Evolutionary conservation across 306 rosid species (phyloP).

Genomic region (Gastrolobium bilobum): DNA sequence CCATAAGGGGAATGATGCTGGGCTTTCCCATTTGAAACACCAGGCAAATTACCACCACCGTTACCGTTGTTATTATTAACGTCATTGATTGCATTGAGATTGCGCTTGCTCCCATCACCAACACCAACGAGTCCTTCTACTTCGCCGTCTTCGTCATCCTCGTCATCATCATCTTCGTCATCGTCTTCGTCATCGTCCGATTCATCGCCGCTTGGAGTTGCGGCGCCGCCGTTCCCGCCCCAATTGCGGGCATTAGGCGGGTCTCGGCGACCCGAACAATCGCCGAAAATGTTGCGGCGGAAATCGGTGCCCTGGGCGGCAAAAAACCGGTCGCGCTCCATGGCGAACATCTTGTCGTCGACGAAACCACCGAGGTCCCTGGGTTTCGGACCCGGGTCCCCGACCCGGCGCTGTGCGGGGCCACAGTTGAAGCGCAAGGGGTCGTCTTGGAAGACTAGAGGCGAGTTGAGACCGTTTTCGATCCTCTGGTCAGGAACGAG

Average conservation of each 20-base stretch:
- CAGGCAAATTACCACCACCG: constrained; percentile 39
- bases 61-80: constrained; percentile 36
- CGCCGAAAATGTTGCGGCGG: constrained; percentile 67
- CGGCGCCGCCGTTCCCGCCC: constrained; percentile 65
- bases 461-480: constrained; percentile 68
- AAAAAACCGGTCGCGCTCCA: constrained; percentile 67
- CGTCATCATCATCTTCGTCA: constrained; percentile 72
- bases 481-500: constrained; percentile 65
- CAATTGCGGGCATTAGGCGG: constrained; percentile 63
- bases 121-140: constrained; percentile 64
- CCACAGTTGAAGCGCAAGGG: constrained; percentile 72
- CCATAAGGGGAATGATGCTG: constrained; percentile 77
- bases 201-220: constrained; percentile 71
- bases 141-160: constrained; percentile 57
- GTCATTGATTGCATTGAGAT: constrained; percentile 48
- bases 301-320: constrained; percentile 65
- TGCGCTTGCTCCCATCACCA: constrained; percentile 59
- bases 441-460: constrained; percentile 72
- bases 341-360: constrained; percentile 74
- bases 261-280: constrained; percentile 57
- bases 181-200: constrained; percentile 78
- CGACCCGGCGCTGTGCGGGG: constrained; percentile 66
- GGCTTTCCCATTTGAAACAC: constrained; percentile 71
- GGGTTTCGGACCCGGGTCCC: constrained; percentile 71
- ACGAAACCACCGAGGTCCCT: constrained; percentile 76